A percentile compares a stretch with the other conserved stretches of the same genome.
phyloP scores from a whole-genome alignment of 139 green algal genomes.

The Yamagishiella unicocca region DNA sequence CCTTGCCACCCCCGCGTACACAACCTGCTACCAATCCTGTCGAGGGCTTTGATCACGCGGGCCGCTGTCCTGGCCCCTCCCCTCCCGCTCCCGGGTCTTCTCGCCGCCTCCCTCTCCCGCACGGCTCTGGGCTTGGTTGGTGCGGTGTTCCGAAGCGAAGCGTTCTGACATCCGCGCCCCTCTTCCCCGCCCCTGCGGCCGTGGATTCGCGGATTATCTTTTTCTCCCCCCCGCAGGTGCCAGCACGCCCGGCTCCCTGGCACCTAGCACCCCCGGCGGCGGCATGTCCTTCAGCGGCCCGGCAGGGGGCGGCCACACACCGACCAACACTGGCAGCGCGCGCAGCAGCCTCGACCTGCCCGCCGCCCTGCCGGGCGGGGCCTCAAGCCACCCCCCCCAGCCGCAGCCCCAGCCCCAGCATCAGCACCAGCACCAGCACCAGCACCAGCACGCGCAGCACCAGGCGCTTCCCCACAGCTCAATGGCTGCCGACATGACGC shows the following conservation, averaged over 20 bases:
- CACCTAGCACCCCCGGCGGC: conserved; percentile 15
- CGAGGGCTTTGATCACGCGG: too few relatives aligned
- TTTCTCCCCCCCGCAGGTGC: neutral
- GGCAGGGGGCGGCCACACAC: conserved; percentile 6
- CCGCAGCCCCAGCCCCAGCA: neutral
- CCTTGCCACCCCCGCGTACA: too few relatives aligned
- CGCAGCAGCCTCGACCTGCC: conserved; percentile 24
- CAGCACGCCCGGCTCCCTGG: conserved; percentile 12
- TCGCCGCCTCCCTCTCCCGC: too few relatives aligned
- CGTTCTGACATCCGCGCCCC: too few relatives aligned
- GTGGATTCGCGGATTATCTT: too few relatives aligned
- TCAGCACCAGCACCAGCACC: neutral
- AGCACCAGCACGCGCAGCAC: neutral
- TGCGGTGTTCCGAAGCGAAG: too few relatives aligned
- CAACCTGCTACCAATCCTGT: too few relatives aligned
- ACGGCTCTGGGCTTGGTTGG: too few relatives aligned
- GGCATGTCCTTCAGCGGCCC: neutral
- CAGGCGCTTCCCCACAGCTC: neutral
- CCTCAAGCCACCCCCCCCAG: neutral
- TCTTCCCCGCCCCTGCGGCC: neutral
- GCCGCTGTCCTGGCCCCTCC: too few relatives aligned
- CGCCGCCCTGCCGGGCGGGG: neutral
- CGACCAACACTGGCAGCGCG: neutral
- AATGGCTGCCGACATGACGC: neutral
- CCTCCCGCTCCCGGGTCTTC: too few relatives aligned